phyloP scores from a whole-genome alignment of 805 yeast species.

The Starmerella potacharoeniae region DNA sequence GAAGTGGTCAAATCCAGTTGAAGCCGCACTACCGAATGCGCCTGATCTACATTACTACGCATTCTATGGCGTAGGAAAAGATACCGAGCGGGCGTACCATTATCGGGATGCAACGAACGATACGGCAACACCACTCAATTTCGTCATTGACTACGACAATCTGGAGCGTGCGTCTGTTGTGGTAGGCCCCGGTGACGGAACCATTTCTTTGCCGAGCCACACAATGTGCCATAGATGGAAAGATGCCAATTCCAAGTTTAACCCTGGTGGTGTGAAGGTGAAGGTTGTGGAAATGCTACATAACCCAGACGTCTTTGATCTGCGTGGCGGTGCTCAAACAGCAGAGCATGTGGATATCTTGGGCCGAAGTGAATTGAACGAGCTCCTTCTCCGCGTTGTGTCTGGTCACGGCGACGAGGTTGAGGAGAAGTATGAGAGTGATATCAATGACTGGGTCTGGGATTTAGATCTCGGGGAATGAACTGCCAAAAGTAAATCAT shows the following conservation, averaged over 20 bases:
- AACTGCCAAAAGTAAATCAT: background rate
- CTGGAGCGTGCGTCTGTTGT: slow-evolving; percentile 47
- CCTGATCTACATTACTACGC: slow-evolving; percentile 84
- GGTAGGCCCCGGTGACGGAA: slow-evolving; percentile 92
- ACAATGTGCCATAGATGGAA: slow-evolving; percentile 88
- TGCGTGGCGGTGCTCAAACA: slow-evolving; percentile 93
- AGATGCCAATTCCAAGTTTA: slow-evolving; percentile 45
- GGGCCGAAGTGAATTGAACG: slow-evolving; percentile 88
- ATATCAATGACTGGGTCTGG: slow-evolving; percentile 50
- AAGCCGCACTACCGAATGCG: slow-evolving; percentile 83
- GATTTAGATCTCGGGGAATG: slow-evolving; percentile 37
- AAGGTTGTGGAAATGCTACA: slow-evolving; percentile 83
- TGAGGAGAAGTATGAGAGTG: slow-evolving; percentile 46
- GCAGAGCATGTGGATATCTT: slow-evolving; percentile 96
- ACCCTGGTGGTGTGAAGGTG: slow-evolving; percentile 66
- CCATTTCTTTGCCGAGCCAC: slow-evolving; percentile 78
- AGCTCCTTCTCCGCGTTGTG: slow-evolving; percentile 68
- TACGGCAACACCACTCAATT: slow-evolving; percentile 42
- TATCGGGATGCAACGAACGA: slow-evolving; percentile 61
- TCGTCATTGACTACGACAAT: slow-evolving; percentile 58
- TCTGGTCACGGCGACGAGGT: slow-evolving; percentile 67
- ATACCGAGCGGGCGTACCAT: slow-evolving; percentile 86
- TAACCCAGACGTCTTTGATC: slow-evolving; percentile 87
- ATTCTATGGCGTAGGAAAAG: slow-evolving; percentile 93
- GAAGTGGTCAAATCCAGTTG: slow-evolving; percentile 92